Conservation (phyloP, 164 flowering plant genomes). For the Chimonanthus salicifolius region DNA sequence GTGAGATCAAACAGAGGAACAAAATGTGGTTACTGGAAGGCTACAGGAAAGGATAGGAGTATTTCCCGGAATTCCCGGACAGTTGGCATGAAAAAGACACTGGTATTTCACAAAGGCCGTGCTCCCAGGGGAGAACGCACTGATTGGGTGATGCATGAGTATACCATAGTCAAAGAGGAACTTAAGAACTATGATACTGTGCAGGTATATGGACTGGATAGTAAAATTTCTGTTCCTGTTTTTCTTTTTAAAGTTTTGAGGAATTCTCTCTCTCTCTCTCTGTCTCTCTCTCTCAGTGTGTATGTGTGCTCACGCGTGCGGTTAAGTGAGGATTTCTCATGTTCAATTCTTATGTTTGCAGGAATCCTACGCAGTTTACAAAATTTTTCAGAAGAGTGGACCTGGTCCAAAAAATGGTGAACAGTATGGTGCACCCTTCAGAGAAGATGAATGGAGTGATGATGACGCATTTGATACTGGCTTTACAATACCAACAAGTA, state of each 20-base stretch:
- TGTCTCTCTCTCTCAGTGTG: no score
- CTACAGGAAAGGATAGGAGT: constrained; percentile 86
- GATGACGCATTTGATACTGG: constrained; percentile 25
- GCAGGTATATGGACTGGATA: constrained; percentile 29
- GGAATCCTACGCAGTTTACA: constrained; percentile 81
- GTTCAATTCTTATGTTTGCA: constrained; percentile 12
- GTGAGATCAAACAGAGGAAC: constrained; percentile 80
- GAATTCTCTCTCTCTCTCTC: no score
- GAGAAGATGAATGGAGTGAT: constrained; percentile 87
- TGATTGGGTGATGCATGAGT: constrained; percentile 99
- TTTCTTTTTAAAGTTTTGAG: background rate
- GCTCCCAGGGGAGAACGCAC: constrained; percentile 82
- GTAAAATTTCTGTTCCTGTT: background rate
- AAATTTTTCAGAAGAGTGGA: constrained; percentile 85
- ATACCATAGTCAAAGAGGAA: constrained; percentile 81
- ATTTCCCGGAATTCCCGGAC: constrained; percentile 44
- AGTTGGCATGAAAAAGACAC: constrained; percentile 83
- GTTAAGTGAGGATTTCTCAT: background rate
- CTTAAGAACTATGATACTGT: constrained; percentile 59
- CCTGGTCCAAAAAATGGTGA: constrained; percentile 98
- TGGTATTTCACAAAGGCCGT: constrained; percentile 79
- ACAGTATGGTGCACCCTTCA: constrained; percentile 91
- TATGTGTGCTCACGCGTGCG: no score
- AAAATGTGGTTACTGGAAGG: constrained; percentile 85
- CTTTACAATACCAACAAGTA: constrained; percentile 4